Conservation (phyloP, 164 flowering plant species). For the Akebia trifoliata region DNA sequence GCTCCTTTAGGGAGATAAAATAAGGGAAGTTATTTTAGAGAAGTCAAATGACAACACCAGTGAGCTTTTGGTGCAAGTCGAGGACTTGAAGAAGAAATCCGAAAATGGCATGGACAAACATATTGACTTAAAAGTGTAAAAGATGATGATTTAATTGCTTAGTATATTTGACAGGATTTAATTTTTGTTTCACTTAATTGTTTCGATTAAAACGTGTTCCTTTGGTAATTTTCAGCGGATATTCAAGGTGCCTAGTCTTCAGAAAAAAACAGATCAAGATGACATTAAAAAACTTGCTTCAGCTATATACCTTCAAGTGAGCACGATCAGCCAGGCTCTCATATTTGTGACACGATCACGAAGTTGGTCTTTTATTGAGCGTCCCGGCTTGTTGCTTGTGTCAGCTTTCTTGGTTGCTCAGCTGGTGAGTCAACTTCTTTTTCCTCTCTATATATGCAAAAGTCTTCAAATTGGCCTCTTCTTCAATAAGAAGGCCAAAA, state of each 20-base stretch:
- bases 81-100: no score
- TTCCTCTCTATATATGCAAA: background rate
- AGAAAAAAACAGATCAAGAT: conserved; percentile 34
- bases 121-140: no score
- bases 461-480: background rate
- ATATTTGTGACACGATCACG: conserved; percentile 84
- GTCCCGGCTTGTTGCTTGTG: conserved; percentile 67
- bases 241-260: conserved; percentile 69
- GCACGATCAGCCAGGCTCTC: conserved; percentile 90
- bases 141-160: no score
- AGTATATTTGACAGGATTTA: background rate
- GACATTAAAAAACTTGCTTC: conserved; percentile 73
- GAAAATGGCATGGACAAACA: no score
- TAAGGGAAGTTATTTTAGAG: no score
- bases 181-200: background rate
- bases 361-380: conserved; percentile 85
- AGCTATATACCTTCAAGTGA: conserved; percentile 90
- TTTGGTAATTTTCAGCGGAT: conserved; percentile 33
- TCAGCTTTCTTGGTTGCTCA: conserved; percentile 73
- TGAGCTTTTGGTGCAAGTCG: no score
- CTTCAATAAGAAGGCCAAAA: background rate
- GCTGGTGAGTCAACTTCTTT: conserved; percentile 39
- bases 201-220: background rate
- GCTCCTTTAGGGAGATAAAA: no score
- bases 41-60: no score